These are phyloP conservation scores for Fomitiporia mediterranea DNA, from an alignment of 1,284 basidiomycete genomes.

Conservation along the genomic window DNA sequence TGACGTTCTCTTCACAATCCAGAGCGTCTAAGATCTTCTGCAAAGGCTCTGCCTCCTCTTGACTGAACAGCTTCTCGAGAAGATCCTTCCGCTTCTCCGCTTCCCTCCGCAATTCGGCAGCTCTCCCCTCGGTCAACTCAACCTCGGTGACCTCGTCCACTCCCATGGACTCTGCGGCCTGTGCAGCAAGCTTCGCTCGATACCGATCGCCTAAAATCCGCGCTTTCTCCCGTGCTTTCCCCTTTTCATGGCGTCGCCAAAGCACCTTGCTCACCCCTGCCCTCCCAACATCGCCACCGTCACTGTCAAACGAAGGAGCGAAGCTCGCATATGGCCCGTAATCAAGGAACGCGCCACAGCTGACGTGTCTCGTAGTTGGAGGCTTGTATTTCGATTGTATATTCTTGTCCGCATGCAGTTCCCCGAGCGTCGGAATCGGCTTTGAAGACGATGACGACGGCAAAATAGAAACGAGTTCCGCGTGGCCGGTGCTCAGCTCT, in stretches of 20 bases:
- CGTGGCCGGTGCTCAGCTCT: slow-evolving; percentile 54
- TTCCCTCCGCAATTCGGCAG: slow-evolving; percentile 4
- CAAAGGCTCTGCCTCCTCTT: slow-evolving; percentile 48
- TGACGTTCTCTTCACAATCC: slow-evolving; percentile 61
- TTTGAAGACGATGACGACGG: slow-evolving; percentile 45
- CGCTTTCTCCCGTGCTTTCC: slow-evolving; percentile 28
- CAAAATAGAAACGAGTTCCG: slow-evolving; percentile 68
- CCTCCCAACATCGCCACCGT: slow-evolving; percentile 60
- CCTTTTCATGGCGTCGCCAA: slow-evolving; percentile 33
- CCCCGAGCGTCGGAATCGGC: slow-evolving; percentile 33
- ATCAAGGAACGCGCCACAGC: slow-evolving; percentile 64
- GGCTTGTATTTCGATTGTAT: slow-evolving; percentile 34
- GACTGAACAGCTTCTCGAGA: slow-evolving; percentile 50
- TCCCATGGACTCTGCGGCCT: slow-evolving; percentile 6
- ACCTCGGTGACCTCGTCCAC: slow-evolving; percentile 13
- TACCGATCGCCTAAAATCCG: slow-evolving; percentile 13
- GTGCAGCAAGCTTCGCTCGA: slow-evolving; percentile 10
- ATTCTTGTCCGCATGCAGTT: slow-evolving; percentile 32
- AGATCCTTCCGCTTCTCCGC: slow-evolving; percentile 22
- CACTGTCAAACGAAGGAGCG: slow-evolving; percentile 71
- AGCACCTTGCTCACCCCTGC: slow-evolving; percentile 54
- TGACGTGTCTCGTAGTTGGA: slow-evolving; percentile 47
- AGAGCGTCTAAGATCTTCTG: slow-evolving; percentile 53
- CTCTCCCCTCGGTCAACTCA: slow-evolving; percentile 11
- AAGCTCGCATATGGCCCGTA: slow-evolving; percentile 72